These are phyloP conservation scores for Panicum virgatum DNA, from an alignment of 202 grass and related monocot genomes.

Conservation along the genomic window DNA sequence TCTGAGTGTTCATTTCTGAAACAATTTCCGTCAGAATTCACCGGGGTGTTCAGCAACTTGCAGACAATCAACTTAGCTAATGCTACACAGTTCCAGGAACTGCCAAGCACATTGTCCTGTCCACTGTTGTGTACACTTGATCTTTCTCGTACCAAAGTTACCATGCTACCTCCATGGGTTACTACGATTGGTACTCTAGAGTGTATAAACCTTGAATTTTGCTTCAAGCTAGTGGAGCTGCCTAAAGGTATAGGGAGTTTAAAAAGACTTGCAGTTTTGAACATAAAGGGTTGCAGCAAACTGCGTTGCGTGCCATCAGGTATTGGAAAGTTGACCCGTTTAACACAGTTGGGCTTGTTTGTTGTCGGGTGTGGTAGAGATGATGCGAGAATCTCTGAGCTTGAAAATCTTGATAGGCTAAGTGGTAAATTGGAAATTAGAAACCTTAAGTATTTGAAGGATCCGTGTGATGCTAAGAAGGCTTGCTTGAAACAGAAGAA, in stretches of 20 bases:
- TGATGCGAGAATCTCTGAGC: background rate
- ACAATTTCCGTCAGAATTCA: background rate
- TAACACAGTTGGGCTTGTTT: background rate
- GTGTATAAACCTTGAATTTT: background rate
- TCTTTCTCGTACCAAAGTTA: background rate
- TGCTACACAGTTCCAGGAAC: too few relatives aligned
- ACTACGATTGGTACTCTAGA: background rate
- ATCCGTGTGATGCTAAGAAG: background rate
- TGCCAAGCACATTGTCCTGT: too few relatives aligned
- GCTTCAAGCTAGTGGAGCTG: background rate
- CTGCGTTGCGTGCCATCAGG: background rate
- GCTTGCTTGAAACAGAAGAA: background rate
- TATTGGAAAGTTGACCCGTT: background rate
- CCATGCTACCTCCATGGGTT: background rate
- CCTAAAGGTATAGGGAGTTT: slow-evolving; percentile 15
- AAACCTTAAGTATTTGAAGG: background rate
- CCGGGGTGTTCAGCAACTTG: too few relatives aligned
- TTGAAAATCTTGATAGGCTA: background rate
- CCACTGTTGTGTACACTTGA: background rate
- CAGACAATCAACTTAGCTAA: too few relatives aligned
- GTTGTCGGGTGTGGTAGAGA: background rate
- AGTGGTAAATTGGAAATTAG: background rate
- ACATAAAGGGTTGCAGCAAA: background rate
- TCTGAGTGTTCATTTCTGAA: background rate
- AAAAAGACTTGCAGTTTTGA: background rate